Evolutionary conservation across 1,284 basidiomycete species (phyloP), one percentile per base, ranked within the genome.

Genomic region (Fomitopsis betulina): DNA sequence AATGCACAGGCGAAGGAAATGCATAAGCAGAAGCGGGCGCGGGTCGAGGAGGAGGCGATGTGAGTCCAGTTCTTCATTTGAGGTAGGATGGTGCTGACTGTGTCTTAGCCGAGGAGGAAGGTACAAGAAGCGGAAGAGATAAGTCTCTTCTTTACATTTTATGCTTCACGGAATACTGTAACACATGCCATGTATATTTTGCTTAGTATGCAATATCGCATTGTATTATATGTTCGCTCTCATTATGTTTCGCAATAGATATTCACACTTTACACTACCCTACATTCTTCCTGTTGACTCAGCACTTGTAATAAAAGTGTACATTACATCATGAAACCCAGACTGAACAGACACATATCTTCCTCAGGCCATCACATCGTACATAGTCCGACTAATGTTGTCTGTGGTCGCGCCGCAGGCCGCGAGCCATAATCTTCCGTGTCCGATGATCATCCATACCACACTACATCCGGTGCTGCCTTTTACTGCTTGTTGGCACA

Each of bases 1-100:
- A 96, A 96, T 69, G 75, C 76, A 57, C 74, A 75, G 58, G 94
- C 93, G 3, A 79, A 78, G 62, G 80, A 84, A 62, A 87, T 89
- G 78, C 87, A 92, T 67, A 75, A 75, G 63, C 75, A 81, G 67
- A 90, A 91, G 75, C 73, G 76, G 56, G 67, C 75, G 13, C 74
- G 76, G 64, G 75, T 89, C 5, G 83, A 84, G 62, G 72, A 66
- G 57, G 85, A 90, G 62, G 85, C 82, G n/a, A 75, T 67, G 74
- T 82, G 65, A 62, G 83, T 65, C 0, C 15, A 15, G 33, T n/a
- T 51, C 25, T 8, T 27, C 52, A 6, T 12, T 25, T 5, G 23
- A 9, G 13, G 19, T 32, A 4, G 9, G 19, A 2, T 6, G 9
- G 21, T 21, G 13, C 4, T 60, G 42, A 42, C 17, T 45, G 8